Conservation (phyloP, 108 stramenopile species). For the Discostella stelligeroides region DNA sequence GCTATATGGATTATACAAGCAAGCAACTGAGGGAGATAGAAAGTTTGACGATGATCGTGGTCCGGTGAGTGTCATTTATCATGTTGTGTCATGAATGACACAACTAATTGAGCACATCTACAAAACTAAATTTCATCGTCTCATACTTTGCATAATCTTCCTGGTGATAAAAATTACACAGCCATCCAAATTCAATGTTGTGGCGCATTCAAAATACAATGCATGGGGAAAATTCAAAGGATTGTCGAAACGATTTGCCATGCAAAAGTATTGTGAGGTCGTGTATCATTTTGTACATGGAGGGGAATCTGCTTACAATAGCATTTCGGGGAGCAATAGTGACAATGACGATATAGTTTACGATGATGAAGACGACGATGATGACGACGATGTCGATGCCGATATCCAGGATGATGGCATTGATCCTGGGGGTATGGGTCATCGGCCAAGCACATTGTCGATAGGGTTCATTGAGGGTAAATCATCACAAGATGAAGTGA, state of each 20-base stretch:
- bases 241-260: constrained; percentile 34
- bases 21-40: constrained; percentile 78
- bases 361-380: constrained; percentile 40
- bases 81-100: too few species aligned
- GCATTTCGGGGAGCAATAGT: neutral
- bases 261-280: constrained; percentile 68
- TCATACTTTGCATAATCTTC: too few species aligned
- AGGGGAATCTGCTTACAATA: constrained; percentile 28
- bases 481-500: constrained; percentile 15
- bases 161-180: too few species aligned
- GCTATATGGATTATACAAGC: constrained; percentile 91
- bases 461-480: constrained; percentile 11
- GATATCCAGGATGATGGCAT: constrained; percentile 26
- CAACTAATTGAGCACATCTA: too few species aligned
- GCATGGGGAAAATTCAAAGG: constrained; percentile 72
- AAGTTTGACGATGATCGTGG: constrained; percentile 28
- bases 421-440: constrained; percentile 42
- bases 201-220: constrained; percentile 68
- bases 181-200: constrained; percentile 60
- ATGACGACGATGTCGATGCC: constrained; percentile 41
- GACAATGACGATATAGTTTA: constrained; percentile 43
- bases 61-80: neutral
- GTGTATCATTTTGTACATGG: constrained; percentile 50
- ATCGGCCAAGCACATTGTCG: constrained; percentile 40
- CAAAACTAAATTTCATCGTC: constrained; percentile 6